phyloP scores from a whole-genome alignment of 2,329 filamentous ascomycete genomes.

The Clarireedia monteithiana region DNA sequence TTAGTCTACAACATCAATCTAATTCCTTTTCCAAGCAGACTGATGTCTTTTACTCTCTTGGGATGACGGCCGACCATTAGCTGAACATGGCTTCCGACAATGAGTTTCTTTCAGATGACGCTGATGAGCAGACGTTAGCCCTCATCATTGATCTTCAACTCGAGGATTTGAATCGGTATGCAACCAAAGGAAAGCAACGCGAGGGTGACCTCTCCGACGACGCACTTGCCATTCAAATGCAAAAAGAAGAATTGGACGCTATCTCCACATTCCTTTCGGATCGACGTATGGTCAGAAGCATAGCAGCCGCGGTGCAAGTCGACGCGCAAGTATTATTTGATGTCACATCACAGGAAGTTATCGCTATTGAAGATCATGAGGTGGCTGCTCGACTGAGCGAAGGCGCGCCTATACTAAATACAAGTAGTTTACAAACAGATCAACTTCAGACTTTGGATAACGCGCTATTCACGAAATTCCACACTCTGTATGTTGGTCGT shows the following conservation, averaged over 20 bases:
- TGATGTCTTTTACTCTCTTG: no score
- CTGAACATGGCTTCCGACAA: no score
- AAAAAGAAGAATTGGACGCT: slow-evolving; percentile 13
- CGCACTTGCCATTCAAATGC: slow-evolving; percentile 13
- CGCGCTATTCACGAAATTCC: slow-evolving; percentile 16
- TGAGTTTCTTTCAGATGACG: no score
- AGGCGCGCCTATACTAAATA: neutral
- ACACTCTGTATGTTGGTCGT: slow-evolving; percentile 10
- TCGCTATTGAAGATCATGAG: slow-evolving; percentile 12
- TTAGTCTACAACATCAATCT: no score
- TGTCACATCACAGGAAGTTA: slow-evolving; percentile 11
- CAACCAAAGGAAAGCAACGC: slow-evolving; percentile 9
- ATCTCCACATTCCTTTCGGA: slow-evolving; percentile 11
- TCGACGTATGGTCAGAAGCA: slow-evolving; percentile 15
- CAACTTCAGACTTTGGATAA: slow-evolving; percentile 10
- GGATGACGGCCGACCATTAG: no score
- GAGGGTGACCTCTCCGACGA: slow-evolving; percentile 10
- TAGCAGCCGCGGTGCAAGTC: slow-evolving; percentile 18
- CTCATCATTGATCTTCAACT: slow-evolving; percentile 21
- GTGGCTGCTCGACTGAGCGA: slow-evolving; percentile 11
- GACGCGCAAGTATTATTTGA: slow-evolving; percentile 14
- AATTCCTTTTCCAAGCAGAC: no score
- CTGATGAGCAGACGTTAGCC: no score
- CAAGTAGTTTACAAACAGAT: neutral
- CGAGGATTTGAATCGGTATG: slow-evolving; percentile 11